These are phyloP conservation scores for Nicotiana rustica DNA, from an alignment of 305 asterid species.

Conservation along the genomic window DNA sequence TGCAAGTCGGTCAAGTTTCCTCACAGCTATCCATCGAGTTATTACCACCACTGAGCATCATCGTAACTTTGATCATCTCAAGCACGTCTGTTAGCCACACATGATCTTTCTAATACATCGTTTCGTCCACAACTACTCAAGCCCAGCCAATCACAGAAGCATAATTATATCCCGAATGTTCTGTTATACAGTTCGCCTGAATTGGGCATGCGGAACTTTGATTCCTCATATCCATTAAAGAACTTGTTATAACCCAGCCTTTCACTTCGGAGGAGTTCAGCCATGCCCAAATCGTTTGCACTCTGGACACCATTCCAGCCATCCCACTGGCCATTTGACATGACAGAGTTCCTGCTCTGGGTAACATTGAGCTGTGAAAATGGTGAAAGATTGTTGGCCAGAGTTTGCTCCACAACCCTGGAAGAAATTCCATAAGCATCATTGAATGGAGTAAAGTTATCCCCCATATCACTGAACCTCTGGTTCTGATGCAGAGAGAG, in stretches of 20 bases:
- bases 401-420: constrained; percentile 68
- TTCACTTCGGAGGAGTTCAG: constrained; percentile 73
- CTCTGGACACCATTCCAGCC: constrained; percentile 73
- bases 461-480: constrained; percentile 61
- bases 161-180: constrained; percentile 71
- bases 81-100: constrained; percentile 47
- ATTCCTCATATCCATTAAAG: constrained; percentile 68
- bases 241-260: constrained; percentile 77
- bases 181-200: constrained; percentile 75
- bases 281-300: constrained; percentile 65
- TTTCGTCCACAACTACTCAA: constrained; percentile 33
- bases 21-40: constrained; percentile 46
- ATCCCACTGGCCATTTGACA: constrained; percentile 84
- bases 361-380: constrained; percentile 62
- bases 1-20: constrained; percentile 40
- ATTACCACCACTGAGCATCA: constrained; percentile 33
- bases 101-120: constrained; percentile 46
- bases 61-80: constrained; percentile 14
- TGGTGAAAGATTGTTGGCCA: constrained; percentile 60
- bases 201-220: constrained; percentile 67
- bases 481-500: constrained; percentile 74
- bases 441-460: constrained; percentile 54
- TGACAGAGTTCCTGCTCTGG: constrained; percentile 66
- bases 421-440: constrained; percentile 72
- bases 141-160: constrained; percentile 33